A percentile compares a stretch with the other conserved stretches of the same genome.
Conservation (phyloP, 805 yeast species). For the Zygotorulaspora chibaensis region DNA sequence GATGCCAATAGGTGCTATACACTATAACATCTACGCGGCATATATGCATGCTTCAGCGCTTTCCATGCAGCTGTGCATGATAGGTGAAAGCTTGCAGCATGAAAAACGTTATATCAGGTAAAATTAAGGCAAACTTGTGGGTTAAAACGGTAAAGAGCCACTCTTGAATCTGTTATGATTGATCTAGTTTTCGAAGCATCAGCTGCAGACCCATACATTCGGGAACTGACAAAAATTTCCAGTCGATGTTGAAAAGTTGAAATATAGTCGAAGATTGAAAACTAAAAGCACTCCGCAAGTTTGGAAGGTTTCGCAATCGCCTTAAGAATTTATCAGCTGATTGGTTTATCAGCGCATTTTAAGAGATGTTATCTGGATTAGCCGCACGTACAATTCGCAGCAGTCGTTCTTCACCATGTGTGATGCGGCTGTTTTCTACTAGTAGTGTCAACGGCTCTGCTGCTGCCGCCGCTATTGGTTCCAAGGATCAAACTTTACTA, state of each 20-base stretch:
- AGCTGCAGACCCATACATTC: background rate
- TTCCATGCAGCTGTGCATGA: too few relatives aligned
- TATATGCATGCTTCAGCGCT: too few relatives aligned
- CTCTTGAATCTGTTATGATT: too few relatives aligned
- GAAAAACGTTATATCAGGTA: too few relatives aligned
- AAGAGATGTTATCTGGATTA: conserved; percentile 16
- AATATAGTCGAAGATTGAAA: background rate
- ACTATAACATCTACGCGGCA: too few relatives aligned
- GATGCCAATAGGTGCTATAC: too few relatives aligned
- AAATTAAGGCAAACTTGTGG: too few relatives aligned
- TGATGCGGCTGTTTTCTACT: conserved; percentile 13
- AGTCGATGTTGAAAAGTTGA: background rate
- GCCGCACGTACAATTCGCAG: conserved; percentile 11
- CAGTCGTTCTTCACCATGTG: conserved; percentile 7
- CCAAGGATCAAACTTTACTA: conserved; percentile 38
- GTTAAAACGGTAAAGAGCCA: too few relatives aligned
- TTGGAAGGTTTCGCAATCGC: too few relatives aligned
- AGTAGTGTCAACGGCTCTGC: background rate
- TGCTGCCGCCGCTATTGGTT: conserved; percentile 7
- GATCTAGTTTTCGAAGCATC: too few relatives aligned
- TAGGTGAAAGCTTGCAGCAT: too few relatives aligned
- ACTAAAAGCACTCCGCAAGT: background rate
- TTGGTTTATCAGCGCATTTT: background rate
- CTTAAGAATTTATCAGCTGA: too few relatives aligned
- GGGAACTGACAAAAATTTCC: background rate